Conservation (phyloP, 306 rosid species). For the Prunus kanzakura region DNA sequence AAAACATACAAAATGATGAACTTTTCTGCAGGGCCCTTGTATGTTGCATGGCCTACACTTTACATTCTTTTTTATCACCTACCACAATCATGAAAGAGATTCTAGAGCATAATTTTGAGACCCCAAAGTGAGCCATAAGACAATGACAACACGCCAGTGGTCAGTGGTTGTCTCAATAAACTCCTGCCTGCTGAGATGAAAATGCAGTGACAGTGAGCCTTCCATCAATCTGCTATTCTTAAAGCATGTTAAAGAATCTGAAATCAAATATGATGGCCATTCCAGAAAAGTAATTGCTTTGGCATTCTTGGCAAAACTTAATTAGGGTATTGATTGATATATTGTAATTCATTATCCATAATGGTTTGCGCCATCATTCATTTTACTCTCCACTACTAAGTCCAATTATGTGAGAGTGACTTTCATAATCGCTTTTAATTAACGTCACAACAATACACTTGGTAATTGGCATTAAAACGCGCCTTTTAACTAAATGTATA, state of each 20-base stretch:
- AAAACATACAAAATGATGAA: conserved; percentile 5
- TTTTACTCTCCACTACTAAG: not conserved
- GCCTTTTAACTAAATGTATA: too few relatives aligned
- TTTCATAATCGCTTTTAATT: not conserved
- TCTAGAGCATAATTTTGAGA: conserved; percentile 34
- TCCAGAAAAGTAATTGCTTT: not conserved
- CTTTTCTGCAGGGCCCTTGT: conserved; percentile 25
- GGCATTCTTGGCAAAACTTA: not conserved
- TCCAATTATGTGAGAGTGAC: too few relatives aligned
- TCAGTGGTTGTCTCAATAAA: not conserved
- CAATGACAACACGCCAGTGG: conserved; percentile 43
- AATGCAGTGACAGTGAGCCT: not conserved
- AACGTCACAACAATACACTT: not conserved
- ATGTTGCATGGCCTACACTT: conserved; percentile 38
- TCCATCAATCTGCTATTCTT: not conserved
- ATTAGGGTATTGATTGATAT: not conserved
- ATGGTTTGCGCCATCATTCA: not conserved
- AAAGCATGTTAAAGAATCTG: not conserved
- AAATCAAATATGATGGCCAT: not conserved
- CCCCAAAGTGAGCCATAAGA: conserved; percentile 44
- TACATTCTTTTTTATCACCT: conserved; percentile 36
- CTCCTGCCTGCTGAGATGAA: not conserved
- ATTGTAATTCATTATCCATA: not conserved
- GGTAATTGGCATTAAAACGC: not conserved
- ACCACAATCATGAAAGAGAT: conserved; percentile 56